Evolutionary conservation across 2,329 filamentous ascomycete species (phyloP), one percentile per base, ranked within the genome.

Genomic region (Dryadomyces quercus-mongolicae): DNA sequence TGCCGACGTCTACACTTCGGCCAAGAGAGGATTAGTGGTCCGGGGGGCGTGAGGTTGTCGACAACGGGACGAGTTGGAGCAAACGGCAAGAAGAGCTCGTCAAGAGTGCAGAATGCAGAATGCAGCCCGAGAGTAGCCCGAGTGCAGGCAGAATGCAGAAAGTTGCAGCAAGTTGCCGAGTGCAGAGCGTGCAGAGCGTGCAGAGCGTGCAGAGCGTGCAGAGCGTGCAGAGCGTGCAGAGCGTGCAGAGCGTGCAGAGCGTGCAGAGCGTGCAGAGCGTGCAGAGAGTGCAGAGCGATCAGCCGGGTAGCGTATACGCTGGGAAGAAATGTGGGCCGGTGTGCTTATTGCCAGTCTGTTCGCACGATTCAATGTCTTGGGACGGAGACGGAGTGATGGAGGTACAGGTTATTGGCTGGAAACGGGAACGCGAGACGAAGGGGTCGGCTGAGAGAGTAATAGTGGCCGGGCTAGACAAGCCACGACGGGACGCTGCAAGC

Each of bases 31-130:
- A 12, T 51, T 51, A 51, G 50, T 36, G 50, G 36, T 51, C 16
- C 36, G 36, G 10, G 36, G 36, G 36, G 36, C 3, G 36, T 40
- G 36, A 16, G 36, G n/a, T 4, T 10, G 44, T 22, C 20, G 20
- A 22, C 20, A 20, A 21, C 20, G 22, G 22, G 8, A 21, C 13
- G 12, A 31, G 45, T 31, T 48, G 21, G 45, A 13, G 20, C 13
- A 31, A 21, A 31, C 22, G 46, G 21, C 9, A 31, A 61, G 60
- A 59, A n/a, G 25, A 40, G 8, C 36, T 31, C 25, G 10, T 13
- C 48, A 46, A 12, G 42, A n/a, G 20, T 18, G 43, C 38, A 51
- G 54, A 36, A 25, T 22, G 46, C 45, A 34, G 44, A 47, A 48
- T n/a, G n/a, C n/a, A n/a, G n/a, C n/a, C n/a, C n/a, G n/a, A n/a